Percentiles rank a stretch among this genome's conserved stretches.
Conservation (phyloP, 345 rosid genomes). For the Syzygium grande region DNA sequence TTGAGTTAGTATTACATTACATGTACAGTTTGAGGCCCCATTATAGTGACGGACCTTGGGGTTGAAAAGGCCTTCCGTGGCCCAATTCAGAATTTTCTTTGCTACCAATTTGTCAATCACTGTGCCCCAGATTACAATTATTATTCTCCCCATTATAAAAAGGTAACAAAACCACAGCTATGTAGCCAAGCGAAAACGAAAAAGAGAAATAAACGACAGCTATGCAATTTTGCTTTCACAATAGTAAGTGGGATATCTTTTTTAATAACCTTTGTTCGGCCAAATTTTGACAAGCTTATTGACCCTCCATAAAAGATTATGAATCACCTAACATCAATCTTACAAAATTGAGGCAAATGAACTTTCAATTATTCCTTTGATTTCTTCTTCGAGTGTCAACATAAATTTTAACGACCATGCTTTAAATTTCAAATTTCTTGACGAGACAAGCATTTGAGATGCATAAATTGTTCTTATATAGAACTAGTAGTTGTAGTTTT, state of each 20-base stretch:
- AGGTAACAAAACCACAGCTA: not conserved
- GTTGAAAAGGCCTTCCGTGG: not conserved
- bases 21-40: not conserved
- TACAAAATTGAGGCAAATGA: not conserved
- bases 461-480: not conserved
- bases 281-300: not conserved
- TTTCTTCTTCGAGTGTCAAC: not conserved
- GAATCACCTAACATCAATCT: not conserved
- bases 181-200: not conserved
- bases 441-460: not conserved
- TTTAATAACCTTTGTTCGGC: not conserved
- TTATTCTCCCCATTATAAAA: not conserved
- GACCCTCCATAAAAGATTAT: not conserved
- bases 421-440: not conserved
- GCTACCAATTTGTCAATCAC: not conserved
- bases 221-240: not conserved
- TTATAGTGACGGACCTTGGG: not conserved
- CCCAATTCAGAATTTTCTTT: not conserved
- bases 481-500: not conserved
- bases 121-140: not conserved
- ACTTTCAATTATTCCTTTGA: too few relatives aligned
- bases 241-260: not conserved
- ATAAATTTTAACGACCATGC: not conserved
- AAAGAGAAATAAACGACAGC: not conserved
- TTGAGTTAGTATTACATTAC: not conserved